phyloP scores from a whole-genome alignment of 1,139 yeast species.

The Zygotorulaspora mrakii region DNA sequence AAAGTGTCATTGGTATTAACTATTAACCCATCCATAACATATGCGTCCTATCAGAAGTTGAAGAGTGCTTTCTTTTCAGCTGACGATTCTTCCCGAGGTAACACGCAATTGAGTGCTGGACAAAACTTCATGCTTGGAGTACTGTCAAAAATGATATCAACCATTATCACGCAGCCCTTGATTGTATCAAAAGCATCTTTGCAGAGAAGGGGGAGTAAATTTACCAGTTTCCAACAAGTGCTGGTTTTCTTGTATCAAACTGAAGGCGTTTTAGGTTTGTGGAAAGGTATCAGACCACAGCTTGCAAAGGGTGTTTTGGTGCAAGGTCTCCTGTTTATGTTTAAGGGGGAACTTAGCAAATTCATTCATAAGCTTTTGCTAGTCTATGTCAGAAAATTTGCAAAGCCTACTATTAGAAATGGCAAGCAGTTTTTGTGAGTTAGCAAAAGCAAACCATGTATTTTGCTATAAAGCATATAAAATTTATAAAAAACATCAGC shows the following conservation, averaged over 20 bases:
- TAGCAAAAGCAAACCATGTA: too few relatives aligned
- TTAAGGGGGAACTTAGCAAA: slow-evolving; percentile 62
- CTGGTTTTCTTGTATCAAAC: slow-evolving; percentile 46
- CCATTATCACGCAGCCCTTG: slow-evolving; percentile 77
- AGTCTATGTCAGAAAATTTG: slow-evolving; percentile 10
- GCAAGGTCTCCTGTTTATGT: slow-evolving; percentile 81
- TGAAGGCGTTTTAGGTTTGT: slow-evolving; percentile 55
- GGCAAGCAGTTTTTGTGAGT: too few relatives aligned
- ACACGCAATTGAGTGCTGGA: slow-evolving; percentile 47
- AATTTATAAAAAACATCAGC: too few relatives aligned
- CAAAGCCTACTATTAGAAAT: too few relatives aligned
- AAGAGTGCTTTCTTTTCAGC: slow-evolving; percentile 47
- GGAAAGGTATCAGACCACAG: slow-evolving; percentile 83
- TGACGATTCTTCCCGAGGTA: slow-evolving; percentile 11
- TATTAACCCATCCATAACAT: slow-evolving; percentile 81
- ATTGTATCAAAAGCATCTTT: slow-evolving; percentile 81
- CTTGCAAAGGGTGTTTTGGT: slow-evolving; percentile 77
- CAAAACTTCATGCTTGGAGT: slow-evolving; percentile 76
- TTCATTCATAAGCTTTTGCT: slow-evolving; percentile 14
- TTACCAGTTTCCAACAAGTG: slow-evolving; percentile 52
- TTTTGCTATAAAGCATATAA: too few relatives aligned
- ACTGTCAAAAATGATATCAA: slow-evolving; percentile 74
- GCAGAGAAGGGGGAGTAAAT: slow-evolving; percentile 49
- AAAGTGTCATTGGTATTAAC: slow-evolving; percentile 78
- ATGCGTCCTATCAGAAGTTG: slow-evolving; percentile 75